Evolutionary conservation across 1,139 yeast species (phyloP), one percentile per base, ranked within the genome.

Genomic region (Magnusiomyces clavatus): DNA sequence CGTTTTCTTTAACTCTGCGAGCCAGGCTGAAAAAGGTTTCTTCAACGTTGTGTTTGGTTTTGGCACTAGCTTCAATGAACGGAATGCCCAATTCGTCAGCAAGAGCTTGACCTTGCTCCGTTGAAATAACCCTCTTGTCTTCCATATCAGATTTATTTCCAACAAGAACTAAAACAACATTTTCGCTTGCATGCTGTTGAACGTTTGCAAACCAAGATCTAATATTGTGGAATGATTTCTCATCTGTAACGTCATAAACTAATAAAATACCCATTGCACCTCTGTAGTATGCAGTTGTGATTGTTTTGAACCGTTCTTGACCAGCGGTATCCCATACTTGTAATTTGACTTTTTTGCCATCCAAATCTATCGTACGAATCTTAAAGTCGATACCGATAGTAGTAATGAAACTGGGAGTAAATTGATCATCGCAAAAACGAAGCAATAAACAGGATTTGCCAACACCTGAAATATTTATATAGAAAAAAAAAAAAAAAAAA

Each of bases 311-410:
- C 63, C 98, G 79, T 71, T 92, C 98, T 73, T 92, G 98, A 31
- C 98, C 98, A 6, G 98, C 98, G 41, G 98, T 92, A 69, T 92
- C 98, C 98, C 98, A 92, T 44, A 92, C 89, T 70, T 92, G 98
- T 65, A 92, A 78, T 73, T 92, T 92, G 70, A 94, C 86, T 62
- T 85, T 83, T 71, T 87, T 86, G 55, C 96, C 96, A 60, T 90
- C 92, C 61, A 92, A 79, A 63, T 90, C 97, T 60, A 90, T 89
- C 43, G 97, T 90, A 71, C 97, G 85, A 69, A 94, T 90, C 74
- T 94, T 92, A 77, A 92, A 92, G 70, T 92, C 98, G 67, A 92
- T 92, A 53, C 98, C 98, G 65, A 92, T 92, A 50, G 98, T 92
- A 56, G 98, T 89, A 70, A 92, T 92, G 69, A 90, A 92, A 39